phyloP scores from a whole-genome alignment of 2,329 filamentous ascomycete genomes.

The Incumbomyces lentus region DNA sequence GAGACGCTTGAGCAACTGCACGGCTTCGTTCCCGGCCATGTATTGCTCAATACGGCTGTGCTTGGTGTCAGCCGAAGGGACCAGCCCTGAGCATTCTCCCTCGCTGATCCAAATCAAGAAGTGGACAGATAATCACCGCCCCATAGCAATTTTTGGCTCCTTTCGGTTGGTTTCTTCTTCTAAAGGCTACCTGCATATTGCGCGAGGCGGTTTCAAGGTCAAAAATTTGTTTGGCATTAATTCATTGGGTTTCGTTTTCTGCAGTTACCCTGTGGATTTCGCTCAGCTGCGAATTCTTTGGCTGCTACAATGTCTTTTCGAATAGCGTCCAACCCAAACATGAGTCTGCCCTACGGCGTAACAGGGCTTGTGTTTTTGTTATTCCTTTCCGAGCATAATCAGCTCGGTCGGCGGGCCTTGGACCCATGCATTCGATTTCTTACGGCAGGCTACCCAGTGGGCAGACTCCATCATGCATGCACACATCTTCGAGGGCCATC shows the following conservation, averaged over 20 bases:
- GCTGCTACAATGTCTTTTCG: slow-evolving; percentile 14
- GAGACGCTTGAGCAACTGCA: not conserved
- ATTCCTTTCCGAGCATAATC: slow-evolving; percentile 16
- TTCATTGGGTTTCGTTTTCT: slow-evolving; percentile 18
- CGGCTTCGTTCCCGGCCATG: not conserved
- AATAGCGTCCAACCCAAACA: slow-evolving; percentile 15
- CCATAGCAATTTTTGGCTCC: slow-evolving; percentile 17
- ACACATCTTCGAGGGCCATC: slow-evolving; percentile 4
- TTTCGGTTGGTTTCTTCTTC: slow-evolving; percentile 4
- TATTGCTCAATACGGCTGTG: not conserved
- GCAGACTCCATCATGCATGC: not conserved
- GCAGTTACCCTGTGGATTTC: slow-evolving; percentile 17
- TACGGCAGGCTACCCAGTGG: slow-evolving; percentile 1
- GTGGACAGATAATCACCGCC: not conserved
- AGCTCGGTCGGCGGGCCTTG: not conserved
- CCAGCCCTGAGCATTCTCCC: not conserved
- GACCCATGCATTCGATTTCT: slow-evolving; percentile 8
- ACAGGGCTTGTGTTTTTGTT: slow-evolving; percentile 16
- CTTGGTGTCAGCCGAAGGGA: not conserved
- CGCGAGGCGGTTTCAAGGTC: slow-evolving; percentile 19
- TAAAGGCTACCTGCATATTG: slow-evolving; percentile 20
- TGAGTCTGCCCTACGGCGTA: slow-evolving; percentile 13
- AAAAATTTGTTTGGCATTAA: slow-evolving; percentile 10
- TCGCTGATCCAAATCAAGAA: slow-evolving; percentile 2
- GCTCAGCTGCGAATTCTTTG: slow-evolving; percentile 17